Base-by-base conservation (phyloP, 192 early-diverging fungal species). In the Borealophlyctis nickersoniae region DNA sequence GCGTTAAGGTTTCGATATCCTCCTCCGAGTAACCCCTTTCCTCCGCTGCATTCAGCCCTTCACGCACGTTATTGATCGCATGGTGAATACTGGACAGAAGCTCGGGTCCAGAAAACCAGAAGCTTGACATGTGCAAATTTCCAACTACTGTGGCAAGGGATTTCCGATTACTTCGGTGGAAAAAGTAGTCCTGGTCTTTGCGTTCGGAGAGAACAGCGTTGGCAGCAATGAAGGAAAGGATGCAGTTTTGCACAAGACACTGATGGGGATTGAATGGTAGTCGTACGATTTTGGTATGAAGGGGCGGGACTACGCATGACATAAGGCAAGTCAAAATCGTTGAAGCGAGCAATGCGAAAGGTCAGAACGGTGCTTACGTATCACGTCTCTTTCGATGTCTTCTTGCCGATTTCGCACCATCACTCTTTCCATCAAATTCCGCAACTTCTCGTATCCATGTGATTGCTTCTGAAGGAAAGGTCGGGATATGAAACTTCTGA, bases 131-230 rank as follows among this genome's bases (percentile, higher is more conserved):
- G 14, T 61, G 83, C 31, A 92, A 68, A 50, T 90, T 92, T 24
- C 74, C 65, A 3, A 87, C 78, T n/a, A 82, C 81, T 57, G 77
- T 76, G 22, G n/a, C n/a, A 26, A 91, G 65, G 51, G 81, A 71
- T 31, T 70, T 78, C 14, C 70, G 72, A 68, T 89, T 87, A 4
- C 75, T 72, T 0, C 79, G 75, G 48, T 88, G 86, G 57, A 90
- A 90, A 32, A 91, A 81, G 62, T 93, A 93, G 64, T 93, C 91
- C 29, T 76, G 70, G 16, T 82, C 87, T 9, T 51, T 71, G 4
- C 87, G 75, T 53, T 90, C 77, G 0, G 87, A 83, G 23, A 90
- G 69, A 7, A 89, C 74, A 34, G 88, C 85, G 62, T 93, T 93
- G 27, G 87, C 66, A 31, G 81, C 81, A 52, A 92, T 86, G 36